Conservation (phyloP, 345 rosid genomes). For the Heritiera littoralis region DNA sequence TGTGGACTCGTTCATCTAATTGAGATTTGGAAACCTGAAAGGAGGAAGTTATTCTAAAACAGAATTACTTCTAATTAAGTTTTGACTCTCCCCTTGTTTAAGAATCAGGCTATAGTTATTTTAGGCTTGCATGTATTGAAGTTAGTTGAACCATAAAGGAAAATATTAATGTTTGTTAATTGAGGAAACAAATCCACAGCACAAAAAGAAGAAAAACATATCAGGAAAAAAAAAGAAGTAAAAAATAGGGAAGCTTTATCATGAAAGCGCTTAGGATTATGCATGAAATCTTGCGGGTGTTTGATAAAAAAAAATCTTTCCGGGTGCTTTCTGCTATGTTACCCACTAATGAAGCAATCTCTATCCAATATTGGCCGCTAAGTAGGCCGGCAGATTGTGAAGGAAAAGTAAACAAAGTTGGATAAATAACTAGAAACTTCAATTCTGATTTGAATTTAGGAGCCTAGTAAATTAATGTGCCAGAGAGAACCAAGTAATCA, state of each 20-base stretch:
- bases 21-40: too few species aligned
- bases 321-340: neutral
- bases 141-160: neutral
- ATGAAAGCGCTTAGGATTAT: too few species aligned
- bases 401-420: too few species aligned
- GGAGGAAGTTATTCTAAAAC: too few species aligned
- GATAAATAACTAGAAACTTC: too few species aligned
- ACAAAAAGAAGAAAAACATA: neutral
- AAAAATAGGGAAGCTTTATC: neutral
- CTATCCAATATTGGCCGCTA: neutral
- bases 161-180: neutral
- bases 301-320: too few species aligned
- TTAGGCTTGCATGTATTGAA: neutral
- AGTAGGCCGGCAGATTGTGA: too few species aligned
- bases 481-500: too few species aligned
- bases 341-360: neutral
- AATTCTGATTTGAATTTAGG: neutral
- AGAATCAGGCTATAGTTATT: neutral
- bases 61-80: neutral
- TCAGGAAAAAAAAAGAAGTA: neutral
- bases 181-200: neutral
- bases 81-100: neutral
- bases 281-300: neutral
- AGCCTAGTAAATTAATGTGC: neutral
- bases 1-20: too few species aligned